Percentiles rank a stretch among this genome's conserved stretches.
Conservation (phyloP, 805 yeast genomes). For the Yarrowia keelungensis region DNA sequence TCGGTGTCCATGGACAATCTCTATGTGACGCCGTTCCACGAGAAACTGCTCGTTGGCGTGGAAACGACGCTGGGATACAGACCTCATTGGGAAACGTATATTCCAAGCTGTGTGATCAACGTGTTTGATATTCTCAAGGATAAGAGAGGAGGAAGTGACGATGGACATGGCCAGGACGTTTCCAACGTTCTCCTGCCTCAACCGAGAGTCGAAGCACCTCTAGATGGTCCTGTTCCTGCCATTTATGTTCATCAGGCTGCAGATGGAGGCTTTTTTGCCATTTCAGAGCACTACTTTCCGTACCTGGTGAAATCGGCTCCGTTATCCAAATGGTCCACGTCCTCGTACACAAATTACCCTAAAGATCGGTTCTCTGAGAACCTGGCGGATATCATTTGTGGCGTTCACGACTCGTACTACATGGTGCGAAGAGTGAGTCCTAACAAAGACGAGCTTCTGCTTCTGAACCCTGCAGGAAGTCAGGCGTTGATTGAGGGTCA, state of each 20-base stretch:
- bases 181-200: slow-evolving; percentile 51
- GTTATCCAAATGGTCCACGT: slow-evolving; percentile 63
- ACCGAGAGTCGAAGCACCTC: slow-evolving; percentile 45
- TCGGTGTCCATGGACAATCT: slow-evolving; percentile 67
- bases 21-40: slow-evolving; percentile 84
- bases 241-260: slow-evolving; percentile 72
- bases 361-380: slow-evolving; percentile 30
- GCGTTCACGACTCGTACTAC: slow-evolving; percentile 44
- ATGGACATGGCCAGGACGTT: slow-evolving; percentile 28
- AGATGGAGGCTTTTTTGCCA: slow-evolving; percentile 77
- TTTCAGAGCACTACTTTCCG: slow-evolving; percentile 80
- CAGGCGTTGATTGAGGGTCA: slow-evolving; percentile 39
- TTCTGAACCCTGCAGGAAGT: slow-evolving; percentile 25
- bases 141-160: slow-evolving; percentile 13
- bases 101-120: slow-evolving; percentile 74
- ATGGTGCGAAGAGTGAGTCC: slow-evolving; percentile 19
- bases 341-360: slow-evolving; percentile 23
- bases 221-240: slow-evolving; percentile 48
- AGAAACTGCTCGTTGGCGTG: slow-evolving; percentile 72
- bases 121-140: slow-evolving; percentile 73
- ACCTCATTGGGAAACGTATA: slow-evolving; percentile 78
- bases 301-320: slow-evolving; percentile 84
- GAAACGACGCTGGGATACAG: slow-evolving; percentile 62
- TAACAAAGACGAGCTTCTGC: slow-evolving; percentile 6
- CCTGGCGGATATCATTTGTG: slow-evolving; percentile 41